A percentile compares a stretch with the other conserved stretches of the same genome.
Evolutionary conservation across 169 alveolate species (phyloP).

Genomic region (Eimeria brunetti): DNA sequence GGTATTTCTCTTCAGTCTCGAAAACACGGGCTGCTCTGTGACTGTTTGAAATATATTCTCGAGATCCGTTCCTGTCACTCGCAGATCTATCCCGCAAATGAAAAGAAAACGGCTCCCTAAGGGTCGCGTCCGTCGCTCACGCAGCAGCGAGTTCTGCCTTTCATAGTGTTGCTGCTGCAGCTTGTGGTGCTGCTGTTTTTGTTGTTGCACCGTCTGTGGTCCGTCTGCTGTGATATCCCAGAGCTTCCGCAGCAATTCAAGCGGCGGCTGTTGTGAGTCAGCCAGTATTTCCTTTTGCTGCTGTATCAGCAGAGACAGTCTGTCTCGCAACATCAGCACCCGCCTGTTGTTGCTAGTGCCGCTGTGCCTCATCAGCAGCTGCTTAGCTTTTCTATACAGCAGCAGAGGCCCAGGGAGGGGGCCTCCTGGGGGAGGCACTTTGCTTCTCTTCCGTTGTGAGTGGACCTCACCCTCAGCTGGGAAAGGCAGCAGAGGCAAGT

Average conservation of each 20-base stretch:
- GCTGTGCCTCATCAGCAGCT: constrained; percentile 60
- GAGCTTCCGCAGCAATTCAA: constrained; percentile 43
- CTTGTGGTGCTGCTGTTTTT: background rate
- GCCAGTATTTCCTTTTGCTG: constrained; percentile 16
- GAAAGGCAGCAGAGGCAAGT: constrained; percentile 29
- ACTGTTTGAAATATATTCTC: constrained; percentile 68
- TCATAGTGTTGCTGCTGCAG: constrained; percentile 17
- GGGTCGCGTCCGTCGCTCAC: constrained; percentile 64
- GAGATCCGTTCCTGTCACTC: constrained; percentile 67
- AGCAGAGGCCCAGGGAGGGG: constrained; percentile 33
- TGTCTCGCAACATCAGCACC: constrained; percentile 58
- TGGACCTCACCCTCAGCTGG: constrained; percentile 56
- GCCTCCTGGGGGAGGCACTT: constrained; percentile 42
- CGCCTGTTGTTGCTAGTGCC: constrained; percentile 64
- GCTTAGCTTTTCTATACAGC: constrained; percentile 58
- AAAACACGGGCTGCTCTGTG: constrained; percentile 36
- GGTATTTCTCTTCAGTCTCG: constrained; percentile 41
- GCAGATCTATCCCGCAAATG: constrained; percentile 59
- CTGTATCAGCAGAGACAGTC: constrained; percentile 14
- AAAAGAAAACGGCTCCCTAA: constrained; percentile 68
- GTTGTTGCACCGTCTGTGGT: background rate
- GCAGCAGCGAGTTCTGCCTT: constrained; percentile 57
- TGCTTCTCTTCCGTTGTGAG: constrained; percentile 51
- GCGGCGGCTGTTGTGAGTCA: background rate
- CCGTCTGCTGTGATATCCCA: constrained; percentile 47